Base-by-base conservation (phyloP, 1,284 basidiomycete species). In the Termitomyces sp. region DNA sequence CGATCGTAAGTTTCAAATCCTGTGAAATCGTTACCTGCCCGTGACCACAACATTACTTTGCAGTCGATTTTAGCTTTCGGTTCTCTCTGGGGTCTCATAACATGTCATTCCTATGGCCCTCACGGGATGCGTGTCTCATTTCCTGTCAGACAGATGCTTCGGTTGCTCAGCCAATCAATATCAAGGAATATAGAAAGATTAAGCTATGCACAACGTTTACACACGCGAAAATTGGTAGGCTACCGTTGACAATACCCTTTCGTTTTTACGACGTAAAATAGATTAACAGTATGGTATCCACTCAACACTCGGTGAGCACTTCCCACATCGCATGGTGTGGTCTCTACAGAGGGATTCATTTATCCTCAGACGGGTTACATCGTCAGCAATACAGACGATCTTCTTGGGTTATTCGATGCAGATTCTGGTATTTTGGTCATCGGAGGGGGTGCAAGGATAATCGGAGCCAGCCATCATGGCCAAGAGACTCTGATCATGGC, bases 391-490 rank as follows among this genome's bases (percentile, higher is more conserved):
- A 87, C 91, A 1, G 88, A 93, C 63, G 92, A 94, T 64, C 72
- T 94, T 10, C 76, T 96, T 3, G 80, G 82, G 5, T 71, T 94
- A 24, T 94, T 94, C 65, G 89, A 93, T 65, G 91, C 91, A 15
- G 91, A 94, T 65, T 88, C 84, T 65, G 90, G 91, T 56, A 81
- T 93, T 19, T 76, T 94, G 31, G 88, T 92, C 56, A 90, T 94
- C 61, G 91, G 91, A 8, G 89, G 92, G 61, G 88, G 88, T 40
- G 89, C 90, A 8, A 93, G 93, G 74, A 88, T 94, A 50, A 74
- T 96, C 1, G 92, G 92, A 0, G 81, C 84, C 0, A 86, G 89
- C 58, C 77, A 84, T 53, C 84, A 92, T 60, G 88, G 90, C n/a
- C 90, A 93, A 64, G 90, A 94, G 63, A 87, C 92, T 46, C 72